These are phyloP conservation scores for Yamadazyma kitorensis DNA, from an alignment of 805 yeast genomes.

Conservation along the genomic window DNA sequence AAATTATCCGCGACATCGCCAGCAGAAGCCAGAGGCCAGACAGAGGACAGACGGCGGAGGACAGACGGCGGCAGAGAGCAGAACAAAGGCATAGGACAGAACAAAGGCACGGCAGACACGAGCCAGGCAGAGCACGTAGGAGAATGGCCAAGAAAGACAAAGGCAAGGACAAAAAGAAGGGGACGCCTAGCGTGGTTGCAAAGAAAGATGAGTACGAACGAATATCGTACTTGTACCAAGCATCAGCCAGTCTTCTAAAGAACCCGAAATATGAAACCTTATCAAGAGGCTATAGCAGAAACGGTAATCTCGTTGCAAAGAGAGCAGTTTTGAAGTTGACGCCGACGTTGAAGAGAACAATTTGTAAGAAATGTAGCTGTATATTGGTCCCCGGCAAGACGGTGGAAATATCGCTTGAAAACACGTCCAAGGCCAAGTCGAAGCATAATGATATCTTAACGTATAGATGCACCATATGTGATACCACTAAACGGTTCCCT, in stretches of 20 bases:
- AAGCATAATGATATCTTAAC: conserved; percentile 46
- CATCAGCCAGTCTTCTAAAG: conserved; percentile 36
- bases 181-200: conserved; percentile 35
- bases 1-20: too few species aligned
- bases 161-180: conserved; percentile 11
- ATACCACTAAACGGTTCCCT: conserved; percentile 53
- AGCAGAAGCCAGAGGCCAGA: too few species aligned
- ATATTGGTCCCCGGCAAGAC: conserved; percentile 49
- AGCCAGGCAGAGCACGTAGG: too few species aligned
- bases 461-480: conserved; percentile 53
- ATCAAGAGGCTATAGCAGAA: conserved; percentile 54
- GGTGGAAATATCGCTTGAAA: conserved; percentile 36
- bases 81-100: too few species aligned
- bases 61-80: too few species aligned
- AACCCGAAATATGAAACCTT: conserved; percentile 38
- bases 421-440: conserved; percentile 32
- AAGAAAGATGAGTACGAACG: conserved; percentile 61
- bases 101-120: too few species aligned
- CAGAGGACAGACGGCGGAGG: too few species aligned
- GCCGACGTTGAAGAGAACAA: conserved; percentile 61
- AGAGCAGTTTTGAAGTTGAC: conserved; percentile 64
- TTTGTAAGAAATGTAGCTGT: conserved; percentile 67
- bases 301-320: conserved; percentile 60
- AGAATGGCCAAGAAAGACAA: conserved; percentile 11
- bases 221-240: conserved; percentile 57